A percentile compares a stretch with the other conserved stretches of the same genome.
These are phyloP conservation scores for Naganishia kalamii DNA, from an alignment of 768 basidiomycete species.

Conservation along the genomic window DNA sequence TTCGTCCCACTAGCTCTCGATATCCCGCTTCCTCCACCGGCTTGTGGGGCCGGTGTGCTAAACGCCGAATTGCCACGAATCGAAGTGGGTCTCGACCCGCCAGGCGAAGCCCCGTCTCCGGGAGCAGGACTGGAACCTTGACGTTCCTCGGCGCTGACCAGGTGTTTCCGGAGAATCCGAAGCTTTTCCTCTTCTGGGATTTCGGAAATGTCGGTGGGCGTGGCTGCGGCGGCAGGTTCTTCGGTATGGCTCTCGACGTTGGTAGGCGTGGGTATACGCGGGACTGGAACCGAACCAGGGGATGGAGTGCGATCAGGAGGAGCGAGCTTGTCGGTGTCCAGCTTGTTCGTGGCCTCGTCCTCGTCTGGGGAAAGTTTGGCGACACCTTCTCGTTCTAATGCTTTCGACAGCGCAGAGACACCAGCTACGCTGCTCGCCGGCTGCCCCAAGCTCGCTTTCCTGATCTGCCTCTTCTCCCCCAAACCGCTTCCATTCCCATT, in stretches of 20 bases:
- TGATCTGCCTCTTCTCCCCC: slow-evolving; percentile 13
- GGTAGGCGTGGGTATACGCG: not conserved
- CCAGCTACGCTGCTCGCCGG: not conserved
- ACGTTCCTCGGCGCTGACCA: slow-evolving; percentile 70
- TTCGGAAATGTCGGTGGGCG: slow-evolving; percentile 32
- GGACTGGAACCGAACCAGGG: not conserved
- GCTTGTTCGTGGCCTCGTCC: not conserved
- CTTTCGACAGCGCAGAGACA: not conserved
- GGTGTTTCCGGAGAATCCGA: slow-evolving; percentile 68
- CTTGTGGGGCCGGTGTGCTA: not conserved
- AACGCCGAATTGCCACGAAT: slow-evolving; percentile 15
- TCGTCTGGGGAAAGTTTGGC: not conserved
- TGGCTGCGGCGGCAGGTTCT: not conserved
- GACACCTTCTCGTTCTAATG: not conserved
- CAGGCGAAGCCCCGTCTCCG: slow-evolving; percentile 21
- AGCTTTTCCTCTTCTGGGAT: slow-evolving; percentile 77
- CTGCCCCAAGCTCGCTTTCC: not conserved
- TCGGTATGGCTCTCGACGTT: not conserved
- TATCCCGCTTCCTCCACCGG: not conserved
- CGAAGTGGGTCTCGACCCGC: not conserved
- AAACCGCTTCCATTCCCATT: not conserved
- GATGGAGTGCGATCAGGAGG: not conserved
- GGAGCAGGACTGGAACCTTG: slow-evolving; percentile 40
- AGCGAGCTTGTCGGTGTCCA: no score
- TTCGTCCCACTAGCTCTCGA: slow-evolving; percentile 14